Evolutionary conservation across 805 yeast genomes (phyloP), one percentile per base, ranked within the genome.

Genomic region (Lipomyces orientalis): DNA sequence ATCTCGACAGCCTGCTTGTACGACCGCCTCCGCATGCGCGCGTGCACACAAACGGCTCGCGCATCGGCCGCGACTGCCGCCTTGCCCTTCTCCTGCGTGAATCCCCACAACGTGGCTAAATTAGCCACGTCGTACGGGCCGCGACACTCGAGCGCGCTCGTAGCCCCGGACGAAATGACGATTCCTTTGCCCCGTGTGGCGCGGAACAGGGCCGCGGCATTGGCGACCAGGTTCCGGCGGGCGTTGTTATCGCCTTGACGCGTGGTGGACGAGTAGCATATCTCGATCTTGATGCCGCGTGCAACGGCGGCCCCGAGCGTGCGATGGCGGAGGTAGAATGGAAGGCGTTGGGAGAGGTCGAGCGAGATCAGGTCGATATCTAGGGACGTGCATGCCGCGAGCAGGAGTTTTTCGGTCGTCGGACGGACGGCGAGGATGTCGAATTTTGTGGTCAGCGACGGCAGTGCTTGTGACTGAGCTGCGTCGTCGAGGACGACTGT

Each of bases 351-450:
- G 33, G 85, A 79, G 76, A 89, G 84, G 62, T 90, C 87, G 64
- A 95, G 83, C 0, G 97, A 87, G 22, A 95, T 85, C 33, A 95
- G 68, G 79, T 95, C 98, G 55, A 93, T 82, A 67, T 93, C 97
- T 58, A 93, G 80, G 66, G 87, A 87, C 1, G 91, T 83, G 25
- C 93, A 87, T 2, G 95, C 89, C 61, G 89, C 80, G 59, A 90
- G 88, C 16, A 95, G 80, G 4, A 93, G 90, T 76, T 87, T 89
- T 76, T 95, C 99, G 61, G 89, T 85, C 29, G 81, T 73, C 0
- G 99, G 99, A 71, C 88, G 85, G 0, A 94, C 88, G 0, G 97
- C 91, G 7, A 95, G 82, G 1, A 95, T 78, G 76, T 95, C 98
- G 76, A 90, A 95, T 77, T 79, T 78, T 79, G 77, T 77, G 77